Conservation (phyloP, 805 yeast genomes). For the Candida dajiaensis region DNA sequence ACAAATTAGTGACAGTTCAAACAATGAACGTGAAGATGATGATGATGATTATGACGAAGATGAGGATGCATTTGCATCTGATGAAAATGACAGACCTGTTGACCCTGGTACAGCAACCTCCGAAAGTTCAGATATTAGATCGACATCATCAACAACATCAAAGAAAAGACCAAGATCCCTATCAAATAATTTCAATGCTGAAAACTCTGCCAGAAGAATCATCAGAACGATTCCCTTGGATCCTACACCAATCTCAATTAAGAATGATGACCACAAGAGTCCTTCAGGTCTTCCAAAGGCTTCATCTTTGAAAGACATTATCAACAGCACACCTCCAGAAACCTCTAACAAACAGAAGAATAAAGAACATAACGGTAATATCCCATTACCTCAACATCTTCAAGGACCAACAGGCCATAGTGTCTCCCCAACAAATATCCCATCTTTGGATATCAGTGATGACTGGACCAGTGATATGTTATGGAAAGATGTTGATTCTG, state of each 20-base stretch:
- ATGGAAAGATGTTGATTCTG: constrained; percentile 77
- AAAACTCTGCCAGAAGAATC: constrained; percentile 65
- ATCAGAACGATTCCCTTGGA: constrained; percentile 77
- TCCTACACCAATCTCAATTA: constrained; percentile 60
- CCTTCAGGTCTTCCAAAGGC: constrained; percentile 6
- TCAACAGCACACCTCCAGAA: constrained; percentile 19
- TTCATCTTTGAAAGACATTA: constrained; percentile 13
- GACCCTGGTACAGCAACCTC: constrained; percentile 31
- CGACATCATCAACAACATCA: constrained; percentile 26
- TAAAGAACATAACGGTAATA: not conserved
- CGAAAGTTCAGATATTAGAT: constrained; percentile 26
- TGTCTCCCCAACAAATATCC: constrained; percentile 20
- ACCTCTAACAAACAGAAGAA: not conserved
- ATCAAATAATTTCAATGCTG: constrained; percentile 56
- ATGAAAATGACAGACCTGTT: constrained; percentile 9
- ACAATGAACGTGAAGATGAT: constrained; percentile 18
- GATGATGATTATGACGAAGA: constrained; percentile 20
- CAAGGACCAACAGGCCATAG: not conserved
- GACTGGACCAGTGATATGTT: constrained; percentile 39
- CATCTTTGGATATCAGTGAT: constrained; percentile 31
- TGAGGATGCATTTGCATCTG: constrained; percentile 7
- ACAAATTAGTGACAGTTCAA: constrained; percentile 8
- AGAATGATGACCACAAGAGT: constrained; percentile 11
- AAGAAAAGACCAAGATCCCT: constrained; percentile 39
- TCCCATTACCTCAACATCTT: not conserved